Evolutionary conservation across 495 filamentous ascomycete genomes (phyloP).

Genomic region (Neurospora hispaniola): DNA sequence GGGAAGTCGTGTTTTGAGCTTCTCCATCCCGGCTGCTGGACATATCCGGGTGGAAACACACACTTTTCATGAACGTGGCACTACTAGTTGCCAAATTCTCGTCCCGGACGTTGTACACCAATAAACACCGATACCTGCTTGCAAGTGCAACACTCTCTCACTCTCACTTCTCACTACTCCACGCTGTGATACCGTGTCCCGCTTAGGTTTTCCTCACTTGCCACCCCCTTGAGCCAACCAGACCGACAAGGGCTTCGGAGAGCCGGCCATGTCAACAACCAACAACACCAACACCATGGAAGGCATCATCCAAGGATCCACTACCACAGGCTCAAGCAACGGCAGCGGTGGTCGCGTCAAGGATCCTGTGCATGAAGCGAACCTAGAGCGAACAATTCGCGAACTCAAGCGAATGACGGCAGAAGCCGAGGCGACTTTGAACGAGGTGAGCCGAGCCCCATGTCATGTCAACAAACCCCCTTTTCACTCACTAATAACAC

Average conservation of each 20-base stretch:
- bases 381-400: constrained; percentile 53
- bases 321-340: neutral
- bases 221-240: neutral
- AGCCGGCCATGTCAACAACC: neutral
- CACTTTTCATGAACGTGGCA: neutral
- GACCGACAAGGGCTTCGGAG: neutral
- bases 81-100: neutral
- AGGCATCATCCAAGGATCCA: neutral
- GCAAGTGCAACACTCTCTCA: neutral
- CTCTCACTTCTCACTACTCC: neutral
- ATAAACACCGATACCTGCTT: neutral
- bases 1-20: neutral
- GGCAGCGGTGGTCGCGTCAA: neutral
- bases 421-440: constrained; percentile 53
- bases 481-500: neutral
- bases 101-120: neutral
- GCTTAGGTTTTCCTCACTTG: neutral
- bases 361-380: constrained; percentile 28
- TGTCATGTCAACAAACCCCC: neutral
- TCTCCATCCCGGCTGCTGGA: neutral
- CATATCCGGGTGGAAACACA: neutral
- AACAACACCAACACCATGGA: neutral
- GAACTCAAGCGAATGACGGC: constrained; percentile 54
- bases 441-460: constrained; percentile 20
- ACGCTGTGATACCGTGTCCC: neutral